phyloP scores from a whole-genome alignment of 2,329 filamentous ascomycete species.

The Penicillium polonicum region DNA sequence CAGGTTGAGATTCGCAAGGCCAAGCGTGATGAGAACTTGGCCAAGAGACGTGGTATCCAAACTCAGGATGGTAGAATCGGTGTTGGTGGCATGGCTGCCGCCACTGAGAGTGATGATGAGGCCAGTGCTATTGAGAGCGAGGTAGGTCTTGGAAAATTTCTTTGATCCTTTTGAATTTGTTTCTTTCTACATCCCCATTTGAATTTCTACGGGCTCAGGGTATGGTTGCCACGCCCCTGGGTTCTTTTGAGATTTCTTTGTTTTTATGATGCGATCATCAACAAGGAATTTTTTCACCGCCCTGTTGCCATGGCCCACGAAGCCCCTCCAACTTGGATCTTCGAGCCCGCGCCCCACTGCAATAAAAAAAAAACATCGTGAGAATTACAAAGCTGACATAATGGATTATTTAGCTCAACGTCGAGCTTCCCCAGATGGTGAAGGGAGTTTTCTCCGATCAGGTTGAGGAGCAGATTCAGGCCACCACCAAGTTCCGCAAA shows the following conservation, averaged over 20 bases:
- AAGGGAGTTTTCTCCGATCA: constrained; percentile 97
- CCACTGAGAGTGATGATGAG: constrained; percentile 96
- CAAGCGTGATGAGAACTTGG: constrained; percentile 97
- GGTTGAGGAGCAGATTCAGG: constrained; percentile 95
- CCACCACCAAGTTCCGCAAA: constrained; percentile 98
- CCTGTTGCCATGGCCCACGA: constrained; percentile 31
- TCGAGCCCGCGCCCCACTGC: constrained; percentile 20
- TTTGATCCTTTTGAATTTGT: constrained; percentile 23
- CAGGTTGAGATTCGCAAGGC: constrained; percentile 99
- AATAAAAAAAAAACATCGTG: constrained; percentile 11
- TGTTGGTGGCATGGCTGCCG: constrained; percentile 69
- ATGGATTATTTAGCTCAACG: constrained; percentile 70
- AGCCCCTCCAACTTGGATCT: constrained; percentile 22
- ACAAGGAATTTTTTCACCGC: constrained; percentile 38
- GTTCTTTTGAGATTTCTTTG: constrained; percentile 18
- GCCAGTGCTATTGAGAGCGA: constrained; percentile 91
- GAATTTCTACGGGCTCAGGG: background rate
- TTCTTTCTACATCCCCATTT: background rate
- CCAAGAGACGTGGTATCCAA: constrained; percentile 93
- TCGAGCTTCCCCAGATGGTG: constrained; percentile 98
- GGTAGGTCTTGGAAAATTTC: constrained; percentile 59
- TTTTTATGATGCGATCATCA: constrained; percentile 32
- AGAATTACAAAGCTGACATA: constrained; percentile 25
- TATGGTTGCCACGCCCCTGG: background rate
- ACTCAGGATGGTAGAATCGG: constrained; percentile 66